A percentile compares a stretch with the other conserved stretches of the same genome.
These are phyloP conservation scores for Cucurbita argyrosperma DNA, from an alignment of 306 rosid species.

Conservation along the genomic window DNA sequence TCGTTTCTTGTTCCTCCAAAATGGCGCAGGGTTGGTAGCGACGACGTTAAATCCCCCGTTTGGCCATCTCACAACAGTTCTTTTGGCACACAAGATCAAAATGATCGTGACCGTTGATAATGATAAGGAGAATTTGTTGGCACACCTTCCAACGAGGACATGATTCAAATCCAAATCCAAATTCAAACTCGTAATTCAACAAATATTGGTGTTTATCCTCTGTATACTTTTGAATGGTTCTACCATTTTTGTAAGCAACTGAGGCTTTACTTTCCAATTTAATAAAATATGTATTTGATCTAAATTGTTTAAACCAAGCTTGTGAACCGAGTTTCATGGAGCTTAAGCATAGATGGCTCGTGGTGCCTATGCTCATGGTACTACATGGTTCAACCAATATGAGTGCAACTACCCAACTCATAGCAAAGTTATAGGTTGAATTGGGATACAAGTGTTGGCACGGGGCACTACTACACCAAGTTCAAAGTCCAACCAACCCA, in stretches of 20 bases:
- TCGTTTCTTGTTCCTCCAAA: neutral
- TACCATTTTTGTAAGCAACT: too few relatives aligned
- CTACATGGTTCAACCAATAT: too few relatives aligned
- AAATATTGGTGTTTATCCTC: neutral
- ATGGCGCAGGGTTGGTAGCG: neutral
- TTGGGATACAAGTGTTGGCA: too few relatives aligned
- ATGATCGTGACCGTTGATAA: neutral
- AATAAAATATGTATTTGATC: too few relatives aligned
- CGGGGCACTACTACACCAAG: too few relatives aligned
- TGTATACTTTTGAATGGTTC: neutral
- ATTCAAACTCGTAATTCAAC: neutral
- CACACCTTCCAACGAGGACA: neutral
- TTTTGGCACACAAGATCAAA: neutral
- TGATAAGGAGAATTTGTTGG: neutral
- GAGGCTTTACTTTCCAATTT: neutral
- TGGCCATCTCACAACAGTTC: neutral
- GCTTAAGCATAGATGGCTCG: too few relatives aligned
- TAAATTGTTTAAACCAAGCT: too few relatives aligned
- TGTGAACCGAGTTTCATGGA: too few relatives aligned
- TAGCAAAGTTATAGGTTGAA: too few relatives aligned
- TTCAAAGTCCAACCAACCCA: too few relatives aligned
- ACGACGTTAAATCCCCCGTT: neutral
- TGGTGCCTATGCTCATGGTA: too few relatives aligned
- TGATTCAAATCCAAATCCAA: neutral
- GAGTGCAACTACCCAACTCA: too few relatives aligned